Evolutionary conservation across 2,329 filamentous ascomycete genomes (phyloP), one percentile per base, ranked within the genome.

Genomic region (Hypoxylon sp.): DNA sequence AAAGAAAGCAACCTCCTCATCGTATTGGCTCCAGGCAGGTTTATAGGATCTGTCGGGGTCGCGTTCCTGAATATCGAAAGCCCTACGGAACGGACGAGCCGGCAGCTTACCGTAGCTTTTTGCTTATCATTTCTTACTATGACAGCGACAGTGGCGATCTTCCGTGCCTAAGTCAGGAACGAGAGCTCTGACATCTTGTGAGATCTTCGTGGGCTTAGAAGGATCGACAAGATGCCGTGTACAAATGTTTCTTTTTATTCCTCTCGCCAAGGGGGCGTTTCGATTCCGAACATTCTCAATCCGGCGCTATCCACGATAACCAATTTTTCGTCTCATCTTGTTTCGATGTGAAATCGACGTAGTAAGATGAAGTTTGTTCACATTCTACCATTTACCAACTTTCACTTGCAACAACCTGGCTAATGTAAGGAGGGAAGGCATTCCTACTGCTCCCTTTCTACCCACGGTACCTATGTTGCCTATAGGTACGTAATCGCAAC

Each of bases 61-160:
- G 53, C 44, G 57, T 67, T 70, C 67, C 64, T 70, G 50, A 67
- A 53, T 67, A 70, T 70, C 57, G 68, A 68, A 65, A 64, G 61
- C 64, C 68, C 42, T 51, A 35, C 42, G 53, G 53, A 61, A 48
- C 27, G 55, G 54, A 61, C 59, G 35, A 37, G 29, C 48, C 32
- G 29, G 39, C 44, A 52, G 39, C 50, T 42, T 37, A 59, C 50
- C 56, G 32, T 48, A 53, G 52, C 56, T 13, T 55, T 11, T 48
- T 56, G 52, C 59, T 60, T 58, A 59, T 63, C 51, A 35, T 62
- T 63, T 60, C 65, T 60, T 60, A 62, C 50, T 62, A 47, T 17
- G 10, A 53, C 42, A 53, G 11, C 35, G 54, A 52, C 52, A 50
- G 53, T 48, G 35, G 32, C 55, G 60, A 62, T 67, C 59, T 61